Percentiles rank a stretch among this genome's conserved stretches.
Evolutionary conservation across 2,329 filamentous ascomycete species (phyloP).

Genomic region (Clarireedia monteithiana): DNA sequence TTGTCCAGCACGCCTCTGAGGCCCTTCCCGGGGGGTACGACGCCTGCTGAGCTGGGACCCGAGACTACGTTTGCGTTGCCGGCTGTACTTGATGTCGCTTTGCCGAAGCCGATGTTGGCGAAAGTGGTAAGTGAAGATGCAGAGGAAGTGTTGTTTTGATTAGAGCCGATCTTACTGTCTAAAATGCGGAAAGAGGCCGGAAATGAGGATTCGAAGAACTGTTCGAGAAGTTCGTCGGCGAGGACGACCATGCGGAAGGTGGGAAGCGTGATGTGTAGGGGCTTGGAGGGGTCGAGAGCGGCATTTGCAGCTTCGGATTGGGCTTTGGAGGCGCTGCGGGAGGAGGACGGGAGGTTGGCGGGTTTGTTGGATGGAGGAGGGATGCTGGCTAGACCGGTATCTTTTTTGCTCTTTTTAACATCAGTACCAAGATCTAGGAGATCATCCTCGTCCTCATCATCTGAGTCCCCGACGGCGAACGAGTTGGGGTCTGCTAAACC

Average conservation of each 20-base stretch:
- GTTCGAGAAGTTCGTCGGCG: slow-evolving; percentile 88
- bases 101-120: slow-evolving; percentile 57
- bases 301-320: slow-evolving; percentile 75
- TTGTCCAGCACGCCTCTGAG: slow-evolving; percentile 91
- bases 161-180: slow-evolving; percentile 41
- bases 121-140: slow-evolving; percentile 78
- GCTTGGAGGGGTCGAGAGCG: slow-evolving; percentile 86
- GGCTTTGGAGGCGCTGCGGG: slow-evolving; percentile 47
- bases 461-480: slow-evolving; percentile 71
- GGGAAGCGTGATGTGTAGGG: slow-evolving; percentile 88
- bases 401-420: slow-evolving; percentile 32
- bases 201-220: slow-evolving; percentile 96
- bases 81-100: slow-evolving; percentile 34
- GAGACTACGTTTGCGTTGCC: slow-evolving; percentile 28
- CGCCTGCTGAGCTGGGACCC: slow-evolving; percentile 23
- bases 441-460: slow-evolving; percentile 54
- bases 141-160: slow-evolving; percentile 36
- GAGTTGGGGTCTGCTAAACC: slow-evolving; percentile 36
- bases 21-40: slow-evolving; percentile 51
- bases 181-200: slow-evolving; percentile 86
- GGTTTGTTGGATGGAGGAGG: slow-evolving; percentile 13
- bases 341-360: not conserved
- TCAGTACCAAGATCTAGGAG: slow-evolving; percentile 49
- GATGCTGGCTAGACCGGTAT: slow-evolving; percentile 19
- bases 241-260: slow-evolving; percentile 99